Evolutionary conservation across 2,329 filamentous ascomycete genomes (phyloP).

Genomic region (Ophiostoma fasciatum): DNA sequence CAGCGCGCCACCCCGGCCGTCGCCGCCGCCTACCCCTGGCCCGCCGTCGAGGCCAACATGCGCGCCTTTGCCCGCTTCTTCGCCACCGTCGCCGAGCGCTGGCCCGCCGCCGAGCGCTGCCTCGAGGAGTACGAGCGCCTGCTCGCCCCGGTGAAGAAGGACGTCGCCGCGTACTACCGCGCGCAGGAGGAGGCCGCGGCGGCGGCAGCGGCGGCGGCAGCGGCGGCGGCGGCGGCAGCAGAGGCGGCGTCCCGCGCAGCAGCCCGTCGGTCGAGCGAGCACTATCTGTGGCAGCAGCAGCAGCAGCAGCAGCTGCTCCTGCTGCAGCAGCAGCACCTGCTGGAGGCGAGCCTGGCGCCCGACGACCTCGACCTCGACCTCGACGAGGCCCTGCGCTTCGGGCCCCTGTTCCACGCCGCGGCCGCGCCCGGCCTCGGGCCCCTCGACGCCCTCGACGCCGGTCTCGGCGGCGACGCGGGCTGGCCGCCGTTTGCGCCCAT

Average conservation of each 20-base stretch:
- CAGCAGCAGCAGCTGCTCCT: background rate
- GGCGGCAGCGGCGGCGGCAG: too few species aligned
- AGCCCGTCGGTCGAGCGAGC: too few species aligned
- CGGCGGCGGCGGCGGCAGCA: background rate
- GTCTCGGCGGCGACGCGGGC: background rate
- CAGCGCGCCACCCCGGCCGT: conserved; percentile 2
- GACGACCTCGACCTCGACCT: conserved; percentile 15
- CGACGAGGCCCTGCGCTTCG: conserved; percentile 1
- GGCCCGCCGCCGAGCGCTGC: conserved; percentile 3
- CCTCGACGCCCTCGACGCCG: background rate
- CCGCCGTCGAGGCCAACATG: conserved; percentile 4
- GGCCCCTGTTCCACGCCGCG: conserved; percentile 1
- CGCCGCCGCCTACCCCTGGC: conserved; percentile 3
- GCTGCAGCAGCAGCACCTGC: too few species aligned
- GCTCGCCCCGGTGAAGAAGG: conserved; percentile 1
- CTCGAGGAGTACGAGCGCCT: conserved; percentile 4
- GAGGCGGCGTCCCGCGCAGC: background rate
- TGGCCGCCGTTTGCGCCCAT: background rate
- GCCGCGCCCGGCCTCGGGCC: background rate
- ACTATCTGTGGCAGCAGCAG: background rate
- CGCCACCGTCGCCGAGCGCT: conserved; percentile 4
- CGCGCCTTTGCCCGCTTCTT: conserved; percentile 3
- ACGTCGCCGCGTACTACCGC: conserved; percentile 1
- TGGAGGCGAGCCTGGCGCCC: too few species aligned
- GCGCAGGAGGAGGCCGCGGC: background rate